Evolutionary conservation across 73 alveolate genomes (phyloP).

Genomic region (Tetrahymena borealis): DNA sequence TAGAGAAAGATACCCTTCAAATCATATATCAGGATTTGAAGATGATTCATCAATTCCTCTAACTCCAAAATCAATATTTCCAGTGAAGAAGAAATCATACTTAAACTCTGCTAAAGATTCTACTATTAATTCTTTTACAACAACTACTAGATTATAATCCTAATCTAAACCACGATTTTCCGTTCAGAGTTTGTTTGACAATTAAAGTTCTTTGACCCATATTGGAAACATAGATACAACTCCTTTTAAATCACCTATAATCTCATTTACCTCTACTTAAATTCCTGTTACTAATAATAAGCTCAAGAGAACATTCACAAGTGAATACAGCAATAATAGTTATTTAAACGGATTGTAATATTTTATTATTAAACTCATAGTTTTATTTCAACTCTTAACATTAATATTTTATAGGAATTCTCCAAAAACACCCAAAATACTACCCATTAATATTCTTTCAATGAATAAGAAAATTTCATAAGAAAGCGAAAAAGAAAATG

Average conservation of each 20-base stretch:
- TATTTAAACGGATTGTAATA: neutral
- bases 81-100: neutral
- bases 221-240: neutral
- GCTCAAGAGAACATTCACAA: neutral
- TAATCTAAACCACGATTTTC: neutral
- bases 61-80: neutral
- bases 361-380: neutral
- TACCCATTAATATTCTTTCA: neutral
- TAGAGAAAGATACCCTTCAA: neutral
- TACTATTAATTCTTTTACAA: neutral
- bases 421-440: neutral
- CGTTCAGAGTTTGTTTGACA: neutral
- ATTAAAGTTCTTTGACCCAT: neutral
- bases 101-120: neutral
- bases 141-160: neutral
- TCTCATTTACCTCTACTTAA: neutral
- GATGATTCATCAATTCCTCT: neutral
- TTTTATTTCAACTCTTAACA: neutral
- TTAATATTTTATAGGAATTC: neutral
- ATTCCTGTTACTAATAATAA: neutral
- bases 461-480: neutral
- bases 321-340: neutral
- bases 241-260: neutral
- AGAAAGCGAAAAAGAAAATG: neutral
- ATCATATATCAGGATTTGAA: neutral